Base-by-base conservation (phyloP, 257 asterid genomes). In the Solanum megistacrolobum region DNA sequence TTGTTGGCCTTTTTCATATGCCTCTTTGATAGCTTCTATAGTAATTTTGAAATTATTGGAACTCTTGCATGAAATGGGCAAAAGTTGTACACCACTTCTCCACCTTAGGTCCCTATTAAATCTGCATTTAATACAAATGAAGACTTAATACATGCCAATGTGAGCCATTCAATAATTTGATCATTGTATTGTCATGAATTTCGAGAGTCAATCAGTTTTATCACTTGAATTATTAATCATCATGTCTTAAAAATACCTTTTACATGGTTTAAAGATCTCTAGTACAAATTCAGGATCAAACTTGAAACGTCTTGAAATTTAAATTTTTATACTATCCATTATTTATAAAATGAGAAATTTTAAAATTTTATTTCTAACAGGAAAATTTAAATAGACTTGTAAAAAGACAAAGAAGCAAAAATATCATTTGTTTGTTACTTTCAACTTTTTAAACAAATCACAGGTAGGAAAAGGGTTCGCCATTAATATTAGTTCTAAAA, bases 21-120 rank as follows among this genome's bases (percentile, higher is more conserved):
- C 95, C 18, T 90, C 89, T 58, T 95, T 95, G 0, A 96, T 90
- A 65, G 95, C 95, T 69, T 90, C 23, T 85, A 71, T 35, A n/a
- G 98, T 95, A 83, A 96, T 90, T 86, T 89, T 76, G 52, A 95
- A 96, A 74, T 91, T 89, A 91, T 94, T 90, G 20, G 93, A 91
- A 89, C 97, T 94, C 29, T 84, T 27, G 90, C 98, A 93, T 2
- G 41, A n/a, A 5, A 96, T 89, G 0, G 98, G 94, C 2, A 96
- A 5, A 41, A 96, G 88, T 27, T 93, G 90, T 16, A 93, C 95
- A 12, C 96, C 89, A 4, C 98, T 94, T 89, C 99, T 93, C 99
- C 99, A 96, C 38, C 93, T 91, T 86, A 96, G 86, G 89, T 96
- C 99, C 88, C 98, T 89, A 62, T 94, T 91, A 81, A 93, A 96